Base-by-base conservation (phyloP, 768 basidiomycete genomes). In the Scleroderma bovista region DNA sequence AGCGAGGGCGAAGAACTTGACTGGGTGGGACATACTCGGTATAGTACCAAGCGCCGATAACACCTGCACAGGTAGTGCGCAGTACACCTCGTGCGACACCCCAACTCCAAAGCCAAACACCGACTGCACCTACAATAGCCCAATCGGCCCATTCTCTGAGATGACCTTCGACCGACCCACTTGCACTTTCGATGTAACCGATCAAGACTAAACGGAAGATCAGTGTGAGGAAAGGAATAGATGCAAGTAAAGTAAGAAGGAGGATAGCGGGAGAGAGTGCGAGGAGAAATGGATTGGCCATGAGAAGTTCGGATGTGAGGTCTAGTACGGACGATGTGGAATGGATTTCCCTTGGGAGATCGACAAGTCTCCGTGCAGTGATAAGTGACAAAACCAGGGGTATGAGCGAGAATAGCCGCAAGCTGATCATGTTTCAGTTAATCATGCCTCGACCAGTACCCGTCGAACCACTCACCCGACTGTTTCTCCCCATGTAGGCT, bases 21-120 rank as follows among this genome's bases (percentile, higher is more conserved):
- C 4, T 43, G 6, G 9, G 23, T 29, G 11, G n/a, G n/a, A 47
- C 80, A 60, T 57, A 84, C 78, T 81, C 73, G 24, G 78, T 64
- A 68, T 91, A 95, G 63, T 95, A 96, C 93, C 93, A 97, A 40
- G 86, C 83, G 2, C 92, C 93, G 31, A 97, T 79, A 4, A 93
- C 88, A 26, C 84, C 86, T 0, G 91, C 84, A 50, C 83, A 80
- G 2, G 83, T 79, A 47, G 86, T 88, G 7, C 90, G 74, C 39
- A 93, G 68, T 2, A 90, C 62, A 2, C 93, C 93, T 36, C 92
- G 76, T 17, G 88, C 81, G 6, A 96, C 84, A 10, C 77, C 79
- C 79, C 85, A 84, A 17, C 77, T 83, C 84, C 84, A 86, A n/a
- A 84, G 64, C 81, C 84, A 86, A 0, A 81, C 64, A 2, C 67